Conservation (phyloP, 2,329 filamentous ascomycete genomes). For the Esteya vermicola region DNA sequence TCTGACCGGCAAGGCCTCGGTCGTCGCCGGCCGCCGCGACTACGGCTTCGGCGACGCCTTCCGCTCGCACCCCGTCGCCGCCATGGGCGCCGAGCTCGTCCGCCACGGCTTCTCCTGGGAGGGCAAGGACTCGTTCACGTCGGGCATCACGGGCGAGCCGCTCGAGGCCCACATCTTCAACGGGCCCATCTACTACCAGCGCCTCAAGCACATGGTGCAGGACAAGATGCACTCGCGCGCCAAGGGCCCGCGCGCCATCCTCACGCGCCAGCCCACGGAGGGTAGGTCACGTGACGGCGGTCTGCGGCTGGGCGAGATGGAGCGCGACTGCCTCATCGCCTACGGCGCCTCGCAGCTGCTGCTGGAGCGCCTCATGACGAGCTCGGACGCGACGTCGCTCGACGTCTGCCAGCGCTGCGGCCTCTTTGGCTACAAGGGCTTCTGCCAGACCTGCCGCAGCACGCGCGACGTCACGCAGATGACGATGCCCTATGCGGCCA, state of each 20-base stretch:
- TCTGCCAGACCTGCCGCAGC: slow-evolving; percentile 85
- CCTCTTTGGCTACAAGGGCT: slow-evolving; percentile 88
- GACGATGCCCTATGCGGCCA: slow-evolving; percentile 95
- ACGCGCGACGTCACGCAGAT: slow-evolving; percentile 77
- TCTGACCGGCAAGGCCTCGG: slow-evolving; percentile 82
- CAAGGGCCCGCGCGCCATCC: slow-evolving; percentile 75
- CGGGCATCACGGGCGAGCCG: slow-evolving; percentile 85
- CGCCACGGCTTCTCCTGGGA: slow-evolving; percentile 89
- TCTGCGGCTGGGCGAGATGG: slow-evolving; percentile 92
- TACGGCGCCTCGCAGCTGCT: slow-evolving; percentile 90
- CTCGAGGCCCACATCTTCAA: slow-evolving; percentile 96
- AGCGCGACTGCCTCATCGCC: slow-evolving; percentile 92
- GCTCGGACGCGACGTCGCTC: slow-evolving; percentile 76
- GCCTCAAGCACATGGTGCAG: slow-evolving; percentile 99
- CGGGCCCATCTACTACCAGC: slow-evolving; percentile 98
- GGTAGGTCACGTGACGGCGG: slow-evolving; percentile 87
- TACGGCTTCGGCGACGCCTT: slow-evolving; percentile 73
- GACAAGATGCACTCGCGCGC: slow-evolving; percentile 98
- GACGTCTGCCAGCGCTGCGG: slow-evolving; percentile 92
- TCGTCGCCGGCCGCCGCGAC: slow-evolving; percentile 70
- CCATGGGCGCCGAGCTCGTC: slow-evolving; percentile 77
- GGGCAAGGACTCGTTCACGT: slow-evolving; percentile 93
- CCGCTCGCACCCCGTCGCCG: slow-evolving; percentile 71
- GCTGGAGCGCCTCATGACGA: slow-evolving; percentile 87
- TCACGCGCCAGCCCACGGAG: slow-evolving; percentile 92